These are phyloP conservation scores for Echria macrotheca DNA, from an alignment of 495 filamentous ascomycete species.

Conservation along the genomic window DNA sequence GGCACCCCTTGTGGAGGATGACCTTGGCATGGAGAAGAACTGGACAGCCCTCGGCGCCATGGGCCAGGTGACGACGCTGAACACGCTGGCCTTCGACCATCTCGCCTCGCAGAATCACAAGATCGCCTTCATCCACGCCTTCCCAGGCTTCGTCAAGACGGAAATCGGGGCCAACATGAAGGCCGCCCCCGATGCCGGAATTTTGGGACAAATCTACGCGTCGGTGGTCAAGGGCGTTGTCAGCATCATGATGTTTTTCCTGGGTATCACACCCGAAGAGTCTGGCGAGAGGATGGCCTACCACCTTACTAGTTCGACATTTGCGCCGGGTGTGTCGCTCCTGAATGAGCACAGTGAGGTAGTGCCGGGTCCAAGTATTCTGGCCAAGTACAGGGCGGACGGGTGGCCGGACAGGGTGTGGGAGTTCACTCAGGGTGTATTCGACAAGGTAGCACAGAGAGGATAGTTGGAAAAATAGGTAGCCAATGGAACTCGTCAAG, in stretches of 20 bases:
- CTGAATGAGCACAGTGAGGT: conserved; percentile 6
- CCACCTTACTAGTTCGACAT: conserved; percentile 6
- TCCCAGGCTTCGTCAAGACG: conserved; percentile 14
- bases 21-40: conserved; percentile 12
- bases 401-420: conserved; percentile 17
- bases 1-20: conserved; percentile 8
- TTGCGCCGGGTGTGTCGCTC: neutral
- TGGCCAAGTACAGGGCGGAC: conserved; percentile 5
- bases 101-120: conserved; percentile 4
- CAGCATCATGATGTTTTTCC: neutral
- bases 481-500: too few species aligned
- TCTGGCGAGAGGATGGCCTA: conserved; percentile 18
- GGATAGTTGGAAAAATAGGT: too few species aligned
- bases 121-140: conserved; percentile 16
- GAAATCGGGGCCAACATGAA: neutral
- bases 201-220: neutral
- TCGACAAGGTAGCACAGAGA: too few species aligned
- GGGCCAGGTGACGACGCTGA: conserved; percentile 16
- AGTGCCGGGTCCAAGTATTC: neutral
- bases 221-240: conserved; percentile 1
- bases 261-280: conserved; percentile 13
- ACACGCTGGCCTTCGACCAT: conserved; percentile 12
- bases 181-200: neutral
- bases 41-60: conserved; percentile 9
- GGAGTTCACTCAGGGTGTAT: conserved; percentile 9